phyloP scores from a whole-genome alignment of 2,329 filamentous ascomycete genomes.

The Myriosclerotinia curreyana region DNA sequence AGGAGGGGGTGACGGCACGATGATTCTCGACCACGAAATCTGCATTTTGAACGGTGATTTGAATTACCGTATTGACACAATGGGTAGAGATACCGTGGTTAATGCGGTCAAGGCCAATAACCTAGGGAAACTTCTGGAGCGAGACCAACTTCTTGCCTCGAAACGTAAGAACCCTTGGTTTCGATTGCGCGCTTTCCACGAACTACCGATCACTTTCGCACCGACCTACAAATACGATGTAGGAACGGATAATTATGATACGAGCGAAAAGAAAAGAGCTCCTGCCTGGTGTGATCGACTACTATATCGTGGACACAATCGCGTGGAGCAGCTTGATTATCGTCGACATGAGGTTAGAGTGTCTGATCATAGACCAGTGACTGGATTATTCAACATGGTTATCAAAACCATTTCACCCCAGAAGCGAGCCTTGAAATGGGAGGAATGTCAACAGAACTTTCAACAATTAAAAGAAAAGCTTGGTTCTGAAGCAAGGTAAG shows the following conservation, averaged over 20 bases:
- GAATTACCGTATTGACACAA: constrained; percentile 97
- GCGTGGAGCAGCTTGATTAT: constrained; percentile 86
- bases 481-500: constrained; percentile 74
- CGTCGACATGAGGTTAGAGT: constrained; percentile 82
- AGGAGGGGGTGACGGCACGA: constrained; percentile 88
- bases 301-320: constrained; percentile 75
- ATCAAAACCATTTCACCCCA: constrained; percentile 77
- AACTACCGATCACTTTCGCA: constrained; percentile 84
- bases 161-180: constrained; percentile 87
- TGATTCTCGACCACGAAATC: constrained; percentile 97
- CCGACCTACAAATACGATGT: constrained; percentile 99
- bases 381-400: constrained; percentile 75
- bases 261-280: constrained; percentile 87
- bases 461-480: constrained; percentile 67
- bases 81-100: constrained; percentile 90
- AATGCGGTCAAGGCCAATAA: constrained; percentile 79
- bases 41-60: constrained; percentile 94
- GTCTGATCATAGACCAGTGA: constrained; percentile 92
- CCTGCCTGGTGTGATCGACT: constrained; percentile 97
- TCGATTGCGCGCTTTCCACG: constrained; percentile 83
- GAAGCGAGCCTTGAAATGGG: constrained; percentile 64
- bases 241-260: constrained; percentile 89
- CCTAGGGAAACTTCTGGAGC: constrained; percentile 79
- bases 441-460: constrained; percentile 71
- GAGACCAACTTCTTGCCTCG: constrained; percentile 88